Evolutionary conservation across 805 yeast species (phyloP), one percentile per base, ranked within the genome.

Genomic region (Barnettozyma californica): DNA sequence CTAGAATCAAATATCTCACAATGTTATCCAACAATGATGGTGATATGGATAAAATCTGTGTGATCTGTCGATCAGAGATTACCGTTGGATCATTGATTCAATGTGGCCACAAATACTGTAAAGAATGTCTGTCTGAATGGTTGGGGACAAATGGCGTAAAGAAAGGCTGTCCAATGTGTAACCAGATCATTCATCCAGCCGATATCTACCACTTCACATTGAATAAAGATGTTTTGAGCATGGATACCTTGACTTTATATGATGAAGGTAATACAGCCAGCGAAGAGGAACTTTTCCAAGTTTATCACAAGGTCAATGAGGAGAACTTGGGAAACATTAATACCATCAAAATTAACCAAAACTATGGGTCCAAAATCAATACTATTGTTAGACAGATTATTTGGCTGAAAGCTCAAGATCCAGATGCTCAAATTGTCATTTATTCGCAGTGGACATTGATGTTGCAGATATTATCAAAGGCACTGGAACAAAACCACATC

Each of bases 41-140:
- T 8, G 62, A 63, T 8, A 47, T 49, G n/a, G 66, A 67, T 18
- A 55, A 57, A 46, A 65, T 75, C 18, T 94, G 99, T 65, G 76
- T 83, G 29, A 91, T 94, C 51, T 94, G 99, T 63, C 78, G 85
- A 19, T 75, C 81, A 4, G 62, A 77, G 1, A 87, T 90, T 44
- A 70, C 77, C 3, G 71, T 81, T 36, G 99, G 99, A 0, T 76
- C 94, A 0, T 69, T 94, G 48, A 84, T 96, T 0, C 81, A 81
- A 9, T 94, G 99, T 73, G 98, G 98, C 0, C 99, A 94, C 66
- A 82, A 81, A 56, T 94, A 85, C 61, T 94, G 99, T 63, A 77
- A 80, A 49, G 86, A 78, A 1, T 94, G 99, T 64, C 70, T 94
- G 34, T 74, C 68, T 18, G 81, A 74, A 47, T 94, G 99, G 99